Percentiles rank a stretch among this genome's conserved stretches.
Conservation (phyloP, 495 filamentous ascomycete species). For the Xylaria scruposa region DNA sequence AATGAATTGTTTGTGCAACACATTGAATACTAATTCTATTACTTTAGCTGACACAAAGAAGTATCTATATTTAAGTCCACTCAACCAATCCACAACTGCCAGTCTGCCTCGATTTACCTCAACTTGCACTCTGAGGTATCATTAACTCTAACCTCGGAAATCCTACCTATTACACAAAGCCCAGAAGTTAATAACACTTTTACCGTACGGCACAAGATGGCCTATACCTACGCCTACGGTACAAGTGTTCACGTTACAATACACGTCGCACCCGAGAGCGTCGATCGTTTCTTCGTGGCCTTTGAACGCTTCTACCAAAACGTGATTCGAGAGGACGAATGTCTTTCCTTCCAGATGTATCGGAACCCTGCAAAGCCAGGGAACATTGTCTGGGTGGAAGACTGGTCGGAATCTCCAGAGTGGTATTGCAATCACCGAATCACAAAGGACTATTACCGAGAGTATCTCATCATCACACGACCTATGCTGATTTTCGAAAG, state of each 20-base stretch:
- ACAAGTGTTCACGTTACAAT: constrained; percentile 51
- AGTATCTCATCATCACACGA: constrained; percentile 52
- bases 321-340: constrained; percentile 51
- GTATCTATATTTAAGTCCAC: constrained; percentile 12
- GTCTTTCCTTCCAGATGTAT: constrained; percentile 56
- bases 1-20: too few species aligned
- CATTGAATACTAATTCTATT: not conserved
- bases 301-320: constrained; percentile 49
- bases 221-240: not conserved
- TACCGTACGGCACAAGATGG: not conserved
- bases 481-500: constrained; percentile 56
- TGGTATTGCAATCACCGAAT: constrained; percentile 43
- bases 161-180: not conserved
- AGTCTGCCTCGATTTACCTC: not conserved
- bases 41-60: not conserved
- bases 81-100: not conserved
- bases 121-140: not conserved
- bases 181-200: not conserved
- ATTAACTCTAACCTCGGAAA: not conserved
- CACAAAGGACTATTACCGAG: constrained; percentile 57
- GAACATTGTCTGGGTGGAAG: constrained; percentile 52
- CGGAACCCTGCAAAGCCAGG: constrained; percentile 46
- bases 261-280: constrained; percentile 47
- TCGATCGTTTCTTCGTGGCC: constrained; percentile 48
- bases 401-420: constrained; percentile 39